Conservation (phyloP, 2,329 filamentous ascomycete genomes). For the Fusarium multiceps region DNA sequence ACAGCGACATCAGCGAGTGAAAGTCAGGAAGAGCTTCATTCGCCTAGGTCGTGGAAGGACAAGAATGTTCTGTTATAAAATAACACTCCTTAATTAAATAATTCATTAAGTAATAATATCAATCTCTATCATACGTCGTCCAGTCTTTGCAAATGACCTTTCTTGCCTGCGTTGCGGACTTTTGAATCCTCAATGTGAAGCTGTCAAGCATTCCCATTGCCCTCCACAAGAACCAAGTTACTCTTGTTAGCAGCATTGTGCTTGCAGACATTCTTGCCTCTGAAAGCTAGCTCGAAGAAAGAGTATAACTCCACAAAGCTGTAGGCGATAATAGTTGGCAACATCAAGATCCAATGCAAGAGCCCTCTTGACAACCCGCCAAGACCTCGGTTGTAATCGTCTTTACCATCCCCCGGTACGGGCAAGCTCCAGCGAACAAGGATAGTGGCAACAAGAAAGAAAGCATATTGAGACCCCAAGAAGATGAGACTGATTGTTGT, state of each 20-base stretch:
- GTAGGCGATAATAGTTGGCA: conserved; percentile 31
- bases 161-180: accelerated
- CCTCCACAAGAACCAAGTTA: conserved; percentile 8
- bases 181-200: accelerated
- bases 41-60: conserved; percentile 1
- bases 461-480: conserved; percentile 18
- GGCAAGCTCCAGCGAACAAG: conserved; percentile 25
- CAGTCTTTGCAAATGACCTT: accelerated
- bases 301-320: conserved; percentile 35
- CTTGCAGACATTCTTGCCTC: conserved; percentile 30
- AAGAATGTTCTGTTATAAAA: not conserved
- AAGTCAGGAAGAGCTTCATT: conserved; percentile 34
- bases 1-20: conserved; percentile 13
- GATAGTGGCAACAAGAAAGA: conserved; percentile 16
- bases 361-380: conserved; percentile 14
- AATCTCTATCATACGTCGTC: not conserved
- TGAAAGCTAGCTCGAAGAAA: conserved; percentile 31
- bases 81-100: not conserved
- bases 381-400: conserved; percentile 10
- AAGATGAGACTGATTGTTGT: conserved; percentile 23
- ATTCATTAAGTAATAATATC: not conserved
- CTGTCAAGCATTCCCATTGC: not conserved
- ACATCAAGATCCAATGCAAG: conserved; percentile 28
- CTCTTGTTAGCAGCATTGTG: conserved; percentile 30
- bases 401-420: not conserved